A percentile compares a stretch with the other conserved stretches of the same genome.
Conservation (phyloP, 148 eudicot species). For the Silene latifolia region DNA sequence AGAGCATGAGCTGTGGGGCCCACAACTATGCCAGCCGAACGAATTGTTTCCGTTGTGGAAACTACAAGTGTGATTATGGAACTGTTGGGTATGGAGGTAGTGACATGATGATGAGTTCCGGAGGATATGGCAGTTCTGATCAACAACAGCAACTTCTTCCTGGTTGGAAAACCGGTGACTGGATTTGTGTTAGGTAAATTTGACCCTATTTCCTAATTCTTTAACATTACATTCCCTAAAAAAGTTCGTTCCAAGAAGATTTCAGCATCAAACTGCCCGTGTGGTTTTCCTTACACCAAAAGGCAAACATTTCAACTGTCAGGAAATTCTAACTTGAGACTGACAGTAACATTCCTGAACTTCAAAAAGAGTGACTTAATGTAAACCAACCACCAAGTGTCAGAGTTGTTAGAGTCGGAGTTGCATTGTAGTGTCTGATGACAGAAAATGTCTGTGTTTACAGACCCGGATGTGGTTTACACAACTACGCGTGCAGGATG, state of each 20-base stretch:
- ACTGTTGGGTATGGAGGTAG: conserved; percentile 35
- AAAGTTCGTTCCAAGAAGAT: too few relatives aligned
- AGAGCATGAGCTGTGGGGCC: conserved; percentile 53
- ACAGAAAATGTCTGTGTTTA: not conserved
- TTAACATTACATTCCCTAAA: not conserved
- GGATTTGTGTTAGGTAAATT: conserved; percentile 68
- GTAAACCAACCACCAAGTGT: not conserved
- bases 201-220: not conserved
- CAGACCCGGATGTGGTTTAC: conserved; percentile 78
- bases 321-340: not conserved
- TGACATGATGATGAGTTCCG: conserved; percentile 32
- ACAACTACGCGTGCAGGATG: conserved; percentile 82
- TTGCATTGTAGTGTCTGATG: not conserved
- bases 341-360: too few relatives aligned
- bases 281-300: too few relatives aligned
- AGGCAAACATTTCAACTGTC: not conserved
- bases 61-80: conserved; percentile 40
- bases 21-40: conserved; percentile 91
- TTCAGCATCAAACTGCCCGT: too few relatives aligned
- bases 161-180: conserved; percentile 92
- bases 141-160: conserved; percentile 42
- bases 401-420: not conserved
- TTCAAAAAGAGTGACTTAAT: too few relatives aligned
- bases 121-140: conserved; percentile 31
- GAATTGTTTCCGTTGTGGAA: conserved; percentile 65